Evolutionary conservation across 2,329 filamentous ascomycete species (phyloP).

Genomic region (Fusarium piperis): DNA sequence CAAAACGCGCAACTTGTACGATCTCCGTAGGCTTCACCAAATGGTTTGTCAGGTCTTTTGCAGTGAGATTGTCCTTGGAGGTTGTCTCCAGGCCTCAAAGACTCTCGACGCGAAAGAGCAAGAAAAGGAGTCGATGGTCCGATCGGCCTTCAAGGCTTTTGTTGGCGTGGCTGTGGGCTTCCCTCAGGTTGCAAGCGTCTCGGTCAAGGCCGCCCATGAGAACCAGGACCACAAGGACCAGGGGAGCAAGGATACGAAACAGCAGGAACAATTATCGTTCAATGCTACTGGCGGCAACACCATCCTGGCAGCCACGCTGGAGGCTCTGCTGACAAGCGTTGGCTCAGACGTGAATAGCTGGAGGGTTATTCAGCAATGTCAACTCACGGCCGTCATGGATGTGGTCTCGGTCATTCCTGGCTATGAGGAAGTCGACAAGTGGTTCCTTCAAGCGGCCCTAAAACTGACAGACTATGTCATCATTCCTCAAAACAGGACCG

Average conservation of each 20-base stretch:
- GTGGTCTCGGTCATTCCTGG: neutral
- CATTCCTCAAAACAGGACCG: neutral
- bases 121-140: neutral
- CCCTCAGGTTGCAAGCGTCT: neutral
- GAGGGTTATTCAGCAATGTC: neutral
- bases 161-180: neutral
- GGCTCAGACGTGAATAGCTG: neutral
- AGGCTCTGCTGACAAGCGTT: neutral
- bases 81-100: neutral
- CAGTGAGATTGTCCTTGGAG: neutral
- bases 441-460: neutral
- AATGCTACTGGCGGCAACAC: neutral
- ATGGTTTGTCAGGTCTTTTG: neutral
- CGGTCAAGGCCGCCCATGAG: neutral
- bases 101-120: neutral
- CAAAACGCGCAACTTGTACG: neutral
- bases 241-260: neutral
- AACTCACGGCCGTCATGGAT: neutral
- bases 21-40: neutral
- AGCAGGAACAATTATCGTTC: neutral
- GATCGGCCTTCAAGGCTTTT: neutral
- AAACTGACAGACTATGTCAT: neutral
- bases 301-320: neutral
- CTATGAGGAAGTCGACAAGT: neutral
- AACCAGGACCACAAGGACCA: neutral